Evolutionary conservation across 2,329 filamentous ascomycete genomes (phyloP).

Genomic region (Macrophomina pseudophaseolina): DNA sequence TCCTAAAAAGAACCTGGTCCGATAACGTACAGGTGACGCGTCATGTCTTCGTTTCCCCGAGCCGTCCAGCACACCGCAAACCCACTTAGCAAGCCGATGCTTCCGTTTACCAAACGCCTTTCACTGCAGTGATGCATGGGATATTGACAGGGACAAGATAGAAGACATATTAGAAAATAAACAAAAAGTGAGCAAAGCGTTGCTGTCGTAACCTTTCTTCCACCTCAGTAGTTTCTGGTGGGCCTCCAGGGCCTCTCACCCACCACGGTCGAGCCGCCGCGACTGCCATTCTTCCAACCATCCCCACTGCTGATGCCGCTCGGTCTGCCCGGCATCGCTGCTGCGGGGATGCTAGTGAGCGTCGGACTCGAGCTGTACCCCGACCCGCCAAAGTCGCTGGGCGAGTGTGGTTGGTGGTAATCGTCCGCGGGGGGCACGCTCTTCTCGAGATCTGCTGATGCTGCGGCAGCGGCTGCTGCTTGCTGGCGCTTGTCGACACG

Average conservation of each 20-base stretch:
- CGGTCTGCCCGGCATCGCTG: slow-evolving; percentile 1
- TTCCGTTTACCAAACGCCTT: not conserved
- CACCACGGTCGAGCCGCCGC: too few species aligned
- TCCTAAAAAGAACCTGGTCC: not conserved
- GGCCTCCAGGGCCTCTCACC: too few species aligned
- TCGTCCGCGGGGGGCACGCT: not conserved
- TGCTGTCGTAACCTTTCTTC: too few species aligned
- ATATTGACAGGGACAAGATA: too few species aligned
- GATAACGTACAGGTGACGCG: not conserved
- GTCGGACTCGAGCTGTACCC: not conserved
- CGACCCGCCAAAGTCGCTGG: slow-evolving; percentile 1
- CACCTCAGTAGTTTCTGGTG: too few species aligned
- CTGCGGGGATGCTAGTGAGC: not conserved
- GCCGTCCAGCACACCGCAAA: not conserved
- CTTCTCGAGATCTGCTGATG: not conserved
- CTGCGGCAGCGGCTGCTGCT: not conserved
- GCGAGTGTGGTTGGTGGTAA: not conserved
- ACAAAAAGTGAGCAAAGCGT: too few species aligned
- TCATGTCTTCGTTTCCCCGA: not conserved
- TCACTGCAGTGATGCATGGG: not conserved
- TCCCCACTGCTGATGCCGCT: not conserved
- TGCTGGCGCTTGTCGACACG: slow-evolving; percentile 6
- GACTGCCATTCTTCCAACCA: too few species aligned
- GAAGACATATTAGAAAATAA: not conserved
- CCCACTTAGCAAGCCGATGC: too few species aligned